A percentile compares a stretch with the other conserved stretches of the same genome.
These are phyloP conservation scores for Arthrobotrys iridis DNA, from an alignment of 2,329 filamentous ascomycete genomes.

Conservation along the genomic window DNA sequence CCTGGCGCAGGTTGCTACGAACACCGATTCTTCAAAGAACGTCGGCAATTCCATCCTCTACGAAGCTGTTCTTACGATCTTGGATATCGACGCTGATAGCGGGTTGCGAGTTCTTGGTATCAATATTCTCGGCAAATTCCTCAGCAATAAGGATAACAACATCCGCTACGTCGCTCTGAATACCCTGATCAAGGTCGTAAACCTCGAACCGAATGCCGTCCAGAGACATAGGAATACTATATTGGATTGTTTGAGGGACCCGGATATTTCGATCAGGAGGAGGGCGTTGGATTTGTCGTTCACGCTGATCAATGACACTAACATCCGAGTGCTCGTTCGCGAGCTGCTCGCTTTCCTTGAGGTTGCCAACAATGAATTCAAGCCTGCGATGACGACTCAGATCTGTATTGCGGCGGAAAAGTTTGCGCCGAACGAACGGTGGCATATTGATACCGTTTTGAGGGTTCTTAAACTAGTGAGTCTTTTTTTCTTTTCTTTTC, in stretches of 20 bases:
- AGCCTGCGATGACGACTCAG: slow-evolving; percentile 96
- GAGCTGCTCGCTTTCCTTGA: slow-evolving; percentile 95
- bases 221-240: slow-evolving; percentile 98
- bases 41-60: slow-evolving; percentile 98
- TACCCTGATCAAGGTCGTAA: slow-evolving; percentile 96
- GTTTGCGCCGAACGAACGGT: slow-evolving; percentile 95
- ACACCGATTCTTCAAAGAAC: slow-evolving; percentile 97
- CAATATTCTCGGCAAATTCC: slow-evolving; percentile 97
- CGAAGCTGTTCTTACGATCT: slow-evolving; percentile 93
- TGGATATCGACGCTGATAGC: slow-evolving; percentile 97
- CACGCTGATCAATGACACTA: slow-evolving; percentile 95
- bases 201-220: slow-evolving; percentile 96
- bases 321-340: slow-evolving; percentile 90
- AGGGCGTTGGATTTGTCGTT: slow-evolving; percentile 97
- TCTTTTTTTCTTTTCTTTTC: not conserved
- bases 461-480: slow-evolving; percentile 79
- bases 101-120: slow-evolving; percentile 92
- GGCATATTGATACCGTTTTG: slow-evolving; percentile 98
- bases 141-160: slow-evolving; percentile 99
- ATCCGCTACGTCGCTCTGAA: slow-evolving; percentile 98
- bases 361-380: slow-evolving; percentile 98
- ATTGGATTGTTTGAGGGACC: slow-evolving; percentile 91
- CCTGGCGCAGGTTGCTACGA: slow-evolving; percentile 94
- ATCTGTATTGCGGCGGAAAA: slow-evolving; percentile 97
- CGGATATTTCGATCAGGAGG: slow-evolving; percentile 95